phyloP scores from a whole-genome alignment of 2,329 filamentous ascomycete species.

The Colletotrichum sp. region DNA sequence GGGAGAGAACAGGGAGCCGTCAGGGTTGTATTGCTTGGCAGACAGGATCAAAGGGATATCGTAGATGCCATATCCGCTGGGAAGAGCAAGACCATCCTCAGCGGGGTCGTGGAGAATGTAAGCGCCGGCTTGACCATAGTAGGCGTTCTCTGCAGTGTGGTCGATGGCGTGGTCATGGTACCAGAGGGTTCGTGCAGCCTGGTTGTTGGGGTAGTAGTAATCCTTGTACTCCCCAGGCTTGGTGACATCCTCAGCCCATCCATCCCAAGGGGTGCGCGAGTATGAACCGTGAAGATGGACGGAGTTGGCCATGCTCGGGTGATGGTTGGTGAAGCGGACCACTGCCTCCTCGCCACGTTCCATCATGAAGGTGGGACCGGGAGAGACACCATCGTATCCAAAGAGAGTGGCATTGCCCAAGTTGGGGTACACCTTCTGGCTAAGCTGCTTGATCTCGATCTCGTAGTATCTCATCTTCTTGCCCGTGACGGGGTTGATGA shows the following conservation, averaged over 20 bases:
- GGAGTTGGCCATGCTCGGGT: slow-evolving; percentile 38
- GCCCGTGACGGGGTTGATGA: slow-evolving; percentile 33
- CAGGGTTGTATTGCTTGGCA: slow-evolving; percentile 46
- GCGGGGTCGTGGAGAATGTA: slow-evolving; percentile 53
- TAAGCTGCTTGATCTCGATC: slow-evolving; percentile 28
- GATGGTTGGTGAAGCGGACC: slow-evolving; percentile 52
- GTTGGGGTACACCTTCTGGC: slow-evolving; percentile 27
- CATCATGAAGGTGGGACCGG: slow-evolving; percentile 53
- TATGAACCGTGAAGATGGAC: slow-evolving; percentile 57
- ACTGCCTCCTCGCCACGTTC: slow-evolving; percentile 51
- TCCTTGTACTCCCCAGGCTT: slow-evolving; percentile 54
- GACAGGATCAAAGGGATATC: slow-evolving; percentile 53
- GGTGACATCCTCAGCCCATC: slow-evolving; percentile 56
- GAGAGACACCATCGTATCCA: slow-evolving; percentile 55
- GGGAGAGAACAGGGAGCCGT: slow-evolving; percentile 46
- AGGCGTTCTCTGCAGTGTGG: slow-evolving; percentile 54
- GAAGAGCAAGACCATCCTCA: slow-evolving; percentile 48
- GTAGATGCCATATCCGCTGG: slow-evolving; percentile 40
- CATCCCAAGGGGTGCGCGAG: slow-evolving; percentile 46
- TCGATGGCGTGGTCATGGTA: slow-evolving; percentile 49
- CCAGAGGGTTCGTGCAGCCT: slow-evolving; percentile 53
- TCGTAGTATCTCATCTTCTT: slow-evolving; percentile 33
- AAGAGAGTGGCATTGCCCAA: slow-evolving; percentile 24
- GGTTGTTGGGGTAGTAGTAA: slow-evolving; percentile 61
- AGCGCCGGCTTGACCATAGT: slow-evolving; percentile 55